phyloP scores from a whole-genome alignment of 179 eudicot species.

The Beta lomatogona region DNA sequence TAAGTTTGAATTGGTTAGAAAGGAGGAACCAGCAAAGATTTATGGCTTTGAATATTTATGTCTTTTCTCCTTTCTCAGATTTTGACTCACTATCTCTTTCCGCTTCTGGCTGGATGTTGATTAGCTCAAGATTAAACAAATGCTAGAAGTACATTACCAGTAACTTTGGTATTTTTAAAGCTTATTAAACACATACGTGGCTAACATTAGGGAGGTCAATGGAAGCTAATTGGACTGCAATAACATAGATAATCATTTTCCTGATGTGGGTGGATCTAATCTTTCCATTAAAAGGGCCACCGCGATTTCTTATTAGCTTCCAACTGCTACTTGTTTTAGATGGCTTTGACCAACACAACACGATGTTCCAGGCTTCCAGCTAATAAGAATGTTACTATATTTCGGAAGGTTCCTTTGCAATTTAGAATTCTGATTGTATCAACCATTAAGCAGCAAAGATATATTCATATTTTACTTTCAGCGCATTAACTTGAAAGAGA shows the following conservation, averaged over 20 bases:
- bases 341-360: constrained; percentile 29
- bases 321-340: constrained; percentile 25
- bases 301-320: constrained; percentile 16
- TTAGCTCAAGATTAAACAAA: constrained; percentile 19
- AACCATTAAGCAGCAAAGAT: constrained; percentile 7
- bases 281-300: constrained; percentile 21
- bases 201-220: constrained; percentile 28
- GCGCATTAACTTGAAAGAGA: neutral
- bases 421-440: neutral
- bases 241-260: constrained; percentile 6
- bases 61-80: constrained; percentile 7
- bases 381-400: constrained; percentile 13
- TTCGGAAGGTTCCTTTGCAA: constrained; percentile 17
- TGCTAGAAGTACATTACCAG: constrained; percentile 9
- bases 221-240: neutral
- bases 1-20: constrained; percentile 8
- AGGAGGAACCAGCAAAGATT: constrained; percentile 4
- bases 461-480: neutral
- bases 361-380: constrained; percentile 34
- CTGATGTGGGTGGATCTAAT: constrained; percentile 24
- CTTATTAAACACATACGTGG: constrained; percentile 32
- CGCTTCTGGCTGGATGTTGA: constrained; percentile 9
- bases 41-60: constrained; percentile 17
- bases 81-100: constrained; percentile 20
- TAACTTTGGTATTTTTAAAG: constrained; percentile 16